Percentiles rank a stretch among this genome's conserved stretches.
Conservation (phyloP, 306 rosid species). For the Trifolium repens region DNA sequence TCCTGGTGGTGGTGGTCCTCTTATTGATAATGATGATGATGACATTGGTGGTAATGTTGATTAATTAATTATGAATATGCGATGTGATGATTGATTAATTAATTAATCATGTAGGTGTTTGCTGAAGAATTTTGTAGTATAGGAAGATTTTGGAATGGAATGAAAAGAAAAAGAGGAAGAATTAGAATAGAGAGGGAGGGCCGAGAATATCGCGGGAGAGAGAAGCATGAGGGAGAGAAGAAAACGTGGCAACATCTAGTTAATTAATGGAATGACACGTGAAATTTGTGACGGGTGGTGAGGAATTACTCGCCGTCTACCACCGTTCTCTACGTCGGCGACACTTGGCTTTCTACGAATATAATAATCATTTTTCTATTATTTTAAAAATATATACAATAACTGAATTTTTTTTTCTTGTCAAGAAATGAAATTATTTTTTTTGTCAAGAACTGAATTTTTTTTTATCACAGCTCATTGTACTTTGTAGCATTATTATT, state of each 20-base stretch:
- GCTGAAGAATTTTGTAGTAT: neutral
- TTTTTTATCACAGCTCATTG: too few species aligned
- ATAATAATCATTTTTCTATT: too few species aligned
- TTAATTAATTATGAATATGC: neutral
- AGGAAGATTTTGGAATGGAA: neutral
- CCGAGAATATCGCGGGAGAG: constrained; percentile 57
- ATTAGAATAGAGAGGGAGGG: constrained; percentile 35
- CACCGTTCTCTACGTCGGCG: constrained; percentile 36
- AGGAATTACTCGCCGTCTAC: neutral
- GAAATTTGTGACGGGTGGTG: constrained; percentile 40
- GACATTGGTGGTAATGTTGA: constrained; percentile 5
- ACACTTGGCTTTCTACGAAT: neutral
- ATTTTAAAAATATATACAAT: too few species aligned
- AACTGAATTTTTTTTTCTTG: too few species aligned
- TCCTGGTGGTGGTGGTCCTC: constrained; percentile 58
- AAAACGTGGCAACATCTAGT: constrained; percentile 40
- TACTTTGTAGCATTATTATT: neutral
- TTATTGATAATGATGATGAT: too few species aligned
- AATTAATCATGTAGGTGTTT: neutral
- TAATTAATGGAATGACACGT: constrained; percentile 39
- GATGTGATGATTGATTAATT: neutral
- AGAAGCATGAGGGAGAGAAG: neutral
- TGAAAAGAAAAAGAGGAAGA: neutral
- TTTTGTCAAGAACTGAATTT: too few species aligned
- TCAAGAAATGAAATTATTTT: too few species aligned